These are phyloP conservation scores for Backusella tuberculispora DNA, from an alignment of 192 early-diverging fungal genomes.

Conservation along the genomic window DNA sequence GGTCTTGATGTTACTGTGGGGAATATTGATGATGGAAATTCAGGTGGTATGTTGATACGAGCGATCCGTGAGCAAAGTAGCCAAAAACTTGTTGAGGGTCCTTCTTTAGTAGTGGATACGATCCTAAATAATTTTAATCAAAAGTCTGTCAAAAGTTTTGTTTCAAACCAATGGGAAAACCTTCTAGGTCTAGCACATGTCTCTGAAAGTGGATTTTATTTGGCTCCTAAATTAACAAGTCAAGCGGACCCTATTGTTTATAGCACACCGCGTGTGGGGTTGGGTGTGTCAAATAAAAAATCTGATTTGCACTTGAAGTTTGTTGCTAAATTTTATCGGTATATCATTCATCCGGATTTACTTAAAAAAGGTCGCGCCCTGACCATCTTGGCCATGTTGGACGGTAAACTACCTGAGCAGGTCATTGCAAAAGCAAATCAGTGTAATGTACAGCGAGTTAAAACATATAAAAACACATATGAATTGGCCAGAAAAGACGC, in stretches of 20 bases:
- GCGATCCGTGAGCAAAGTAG: slow-evolving; percentile 1
- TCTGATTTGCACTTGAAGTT: slow-evolving; percentile 12
- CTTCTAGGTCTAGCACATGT: slow-evolving; percentile 6
- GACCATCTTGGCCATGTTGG: slow-evolving; percentile 13
- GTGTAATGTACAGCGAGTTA: slow-evolving; percentile 1
- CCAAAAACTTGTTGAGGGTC: slow-evolving; percentile 26
- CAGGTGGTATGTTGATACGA: slow-evolving; percentile 40
- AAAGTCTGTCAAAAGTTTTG: slow-evolving; percentile 19
- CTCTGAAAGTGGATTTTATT: slow-evolving; percentile 4
- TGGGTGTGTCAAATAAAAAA: slow-evolving; percentile 22
- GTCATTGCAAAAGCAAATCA: slow-evolving; percentile 9
- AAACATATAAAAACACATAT: slow-evolving; percentile 22
- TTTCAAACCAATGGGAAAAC: not conserved
- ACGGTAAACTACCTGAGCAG: not conserved
- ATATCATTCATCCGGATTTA: slow-evolving; percentile 21
- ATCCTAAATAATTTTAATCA: slow-evolving; percentile 19
- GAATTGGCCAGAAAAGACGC: not conserved
- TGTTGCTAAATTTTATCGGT: slow-evolving; percentile 34
- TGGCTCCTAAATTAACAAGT: not conserved
- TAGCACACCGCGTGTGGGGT: slow-evolving; percentile 29
- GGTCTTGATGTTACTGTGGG: slow-evolving; percentile 38
- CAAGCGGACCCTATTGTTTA: not conserved
- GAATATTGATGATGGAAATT: not conserved
- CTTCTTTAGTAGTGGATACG: slow-evolving; percentile 29
- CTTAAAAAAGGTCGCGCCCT: slow-evolving; percentile 41